Evolutionary conservation across 1,139 yeast genomes (phyloP).

Genomic region (Schwanniomyces etchellsii): DNA sequence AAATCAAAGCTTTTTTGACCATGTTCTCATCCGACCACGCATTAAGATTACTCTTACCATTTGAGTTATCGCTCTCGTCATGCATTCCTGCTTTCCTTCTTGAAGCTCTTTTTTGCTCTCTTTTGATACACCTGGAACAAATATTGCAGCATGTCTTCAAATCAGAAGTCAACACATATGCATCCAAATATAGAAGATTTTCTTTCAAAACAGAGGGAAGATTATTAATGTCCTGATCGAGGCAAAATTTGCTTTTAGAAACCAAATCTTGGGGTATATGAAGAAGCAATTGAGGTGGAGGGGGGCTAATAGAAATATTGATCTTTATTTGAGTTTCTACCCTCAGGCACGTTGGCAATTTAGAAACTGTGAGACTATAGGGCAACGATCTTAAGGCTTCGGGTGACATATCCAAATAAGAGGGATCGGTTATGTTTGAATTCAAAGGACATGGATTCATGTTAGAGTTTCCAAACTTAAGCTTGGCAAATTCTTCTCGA

Average conservation of each 20-base stretch:
- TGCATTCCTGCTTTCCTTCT: constrained; percentile 66
- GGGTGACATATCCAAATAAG: constrained; percentile 34
- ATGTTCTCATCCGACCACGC: constrained; percentile 72
- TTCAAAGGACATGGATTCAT: constrained; percentile 35
- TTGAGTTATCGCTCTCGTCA: constrained; percentile 12
- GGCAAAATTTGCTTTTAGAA: constrained; percentile 76
- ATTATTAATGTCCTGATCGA: constrained; percentile 40
- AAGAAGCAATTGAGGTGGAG: constrained; percentile 64
- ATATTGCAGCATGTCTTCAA: constrained; percentile 59
- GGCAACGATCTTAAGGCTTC: constrained; percentile 44
- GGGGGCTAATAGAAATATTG: constrained; percentile 59
- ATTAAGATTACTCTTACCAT: constrained; percentile 39
- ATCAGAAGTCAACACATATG: constrained; percentile 58
- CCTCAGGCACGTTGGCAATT: constrained; percentile 74
- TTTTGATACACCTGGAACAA: constrained; percentile 80
- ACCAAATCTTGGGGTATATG: constrained; percentile 84
- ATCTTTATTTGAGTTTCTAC: constrained; percentile 94
- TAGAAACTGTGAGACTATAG: constrained; percentile 51
- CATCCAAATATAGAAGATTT: constrained; percentile 57
- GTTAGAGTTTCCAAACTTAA: constrained; percentile 50
- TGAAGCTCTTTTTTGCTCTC: constrained; percentile 91
- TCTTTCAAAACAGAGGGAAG: constrained; percentile 43
- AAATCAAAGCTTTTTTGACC: constrained; percentile 77
- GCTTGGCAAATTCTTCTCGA: constrained; percentile 46
- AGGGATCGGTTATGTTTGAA: constrained; percentile 25